Evolutionary conservation across 805 yeast species (phyloP).

Genomic region (Cyberlindnera veronae): DNA sequence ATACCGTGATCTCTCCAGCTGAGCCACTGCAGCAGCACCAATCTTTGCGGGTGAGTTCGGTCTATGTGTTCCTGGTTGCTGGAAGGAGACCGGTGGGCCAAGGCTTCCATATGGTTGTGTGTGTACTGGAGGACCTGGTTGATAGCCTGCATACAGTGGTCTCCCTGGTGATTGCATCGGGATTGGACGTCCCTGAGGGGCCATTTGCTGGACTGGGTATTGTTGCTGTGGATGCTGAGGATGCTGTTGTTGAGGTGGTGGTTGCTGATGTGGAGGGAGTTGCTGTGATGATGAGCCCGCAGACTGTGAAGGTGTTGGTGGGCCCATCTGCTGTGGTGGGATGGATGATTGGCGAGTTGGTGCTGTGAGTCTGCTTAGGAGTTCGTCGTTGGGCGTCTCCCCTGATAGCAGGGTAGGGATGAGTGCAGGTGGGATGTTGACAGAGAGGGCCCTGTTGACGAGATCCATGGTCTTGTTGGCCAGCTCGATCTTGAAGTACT

Average conservation of each 20-base stretch:
- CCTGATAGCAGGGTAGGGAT: constrained; percentile 58
- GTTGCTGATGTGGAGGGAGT: constrained; percentile 1
- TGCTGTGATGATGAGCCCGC: not conserved
- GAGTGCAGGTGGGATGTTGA: constrained; percentile 60
- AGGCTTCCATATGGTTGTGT: constrained; percentile 10
- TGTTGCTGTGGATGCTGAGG: constrained; percentile 3
- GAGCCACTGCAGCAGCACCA: constrained; percentile 71
- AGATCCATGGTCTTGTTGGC: constrained; percentile 58
- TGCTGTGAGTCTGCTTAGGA: constrained; percentile 10
- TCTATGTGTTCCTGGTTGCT: constrained; percentile 24
- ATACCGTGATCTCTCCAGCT: constrained; percentile 29
- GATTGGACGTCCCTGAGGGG: constrained; percentile 1
- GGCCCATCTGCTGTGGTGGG: constrained; percentile 1
- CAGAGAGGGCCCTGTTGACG: constrained; percentile 53
- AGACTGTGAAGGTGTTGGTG: constrained; percentile 6
- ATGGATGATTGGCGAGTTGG: constrained; percentile 5
- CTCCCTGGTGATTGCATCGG: constrained; percentile 10
- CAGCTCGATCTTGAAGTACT: constrained; percentile 62
- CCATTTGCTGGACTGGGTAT: not conserved
- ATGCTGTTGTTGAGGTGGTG: constrained; percentile 8
- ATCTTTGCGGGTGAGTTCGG: constrained; percentile 66
- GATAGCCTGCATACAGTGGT: constrained; percentile 14
- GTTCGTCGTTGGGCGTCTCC: constrained; percentile 25
- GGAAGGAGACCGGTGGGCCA: constrained; percentile 24
- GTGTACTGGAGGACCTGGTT: constrained; percentile 7